Evolutionary conservation across 805 yeast genomes (phyloP).

Genomic region (Pichia exigua): DNA sequence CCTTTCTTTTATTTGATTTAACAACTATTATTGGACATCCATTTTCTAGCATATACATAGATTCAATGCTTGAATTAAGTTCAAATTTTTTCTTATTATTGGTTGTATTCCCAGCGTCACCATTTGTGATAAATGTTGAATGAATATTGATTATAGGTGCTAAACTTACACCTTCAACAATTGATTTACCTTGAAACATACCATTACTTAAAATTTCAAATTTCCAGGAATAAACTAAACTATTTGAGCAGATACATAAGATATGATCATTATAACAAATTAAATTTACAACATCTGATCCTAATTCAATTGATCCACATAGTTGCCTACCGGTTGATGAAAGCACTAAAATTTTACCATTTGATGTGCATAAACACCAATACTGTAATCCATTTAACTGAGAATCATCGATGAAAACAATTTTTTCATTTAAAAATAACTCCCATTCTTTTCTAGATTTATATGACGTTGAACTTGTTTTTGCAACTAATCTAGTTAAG

Average conservation of each 20-base stretch:
- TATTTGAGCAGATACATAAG: slow-evolving; percentile 42
- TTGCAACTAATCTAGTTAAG: slow-evolving; percentile 16
- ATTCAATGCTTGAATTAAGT: slow-evolving; percentile 9
- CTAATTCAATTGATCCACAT: slow-evolving; percentile 45
- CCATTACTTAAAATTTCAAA: slow-evolving; percentile 1
- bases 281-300: slow-evolving; percentile 36
- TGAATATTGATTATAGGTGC: slow-evolving; percentile 44
- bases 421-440: slow-evolving; percentile 33
- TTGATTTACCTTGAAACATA: slow-evolving; percentile 18
- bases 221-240: slow-evolving; percentile 46
- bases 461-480: not conserved
- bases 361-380: slow-evolving; percentile 51
- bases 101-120: slow-evolving; percentile 4
- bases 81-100: not conserved
- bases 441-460: slow-evolving; percentile 29
- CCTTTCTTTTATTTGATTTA: slow-evolving; percentile 23
- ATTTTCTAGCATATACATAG: slow-evolving; percentile 20
- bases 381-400: slow-evolving; percentile 38
- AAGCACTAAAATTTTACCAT: slow-evolving; percentile 44
- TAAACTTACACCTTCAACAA: slow-evolving; percentile 39
- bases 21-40: slow-evolving; percentile 39
- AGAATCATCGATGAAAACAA: slow-evolving; percentile 29
- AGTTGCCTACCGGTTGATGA: slow-evolving; percentile 38
- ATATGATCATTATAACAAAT: slow-evolving; percentile 29
- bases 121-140: slow-evolving; percentile 11